Percentiles rank a stretch among this genome's conserved stretches.
Conservation (phyloP, 805 yeast genomes). For the Teunomyces kruisii region DNA sequence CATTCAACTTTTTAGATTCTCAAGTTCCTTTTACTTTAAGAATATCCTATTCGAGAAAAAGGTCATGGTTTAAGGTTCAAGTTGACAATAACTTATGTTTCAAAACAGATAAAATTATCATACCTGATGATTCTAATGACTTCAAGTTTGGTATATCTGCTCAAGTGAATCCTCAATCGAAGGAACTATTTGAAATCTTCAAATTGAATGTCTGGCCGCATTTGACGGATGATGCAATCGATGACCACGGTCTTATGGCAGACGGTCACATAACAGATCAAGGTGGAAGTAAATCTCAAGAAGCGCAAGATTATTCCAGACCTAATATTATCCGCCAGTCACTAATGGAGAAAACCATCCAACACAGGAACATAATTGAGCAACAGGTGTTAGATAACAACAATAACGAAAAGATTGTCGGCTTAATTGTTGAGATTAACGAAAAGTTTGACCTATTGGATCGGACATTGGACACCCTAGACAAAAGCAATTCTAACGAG, state of each 20-base stretch:
- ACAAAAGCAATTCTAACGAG: slow-evolving; percentile 9
- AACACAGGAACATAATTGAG: background rate
- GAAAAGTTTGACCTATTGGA: background rate
- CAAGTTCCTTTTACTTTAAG: slow-evolving; percentile 71
- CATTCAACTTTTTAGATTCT: slow-evolving; percentile 61
- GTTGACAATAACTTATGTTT: slow-evolving; percentile 71
- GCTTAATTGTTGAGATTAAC: background rate
- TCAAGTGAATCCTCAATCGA: slow-evolving; percentile 30
- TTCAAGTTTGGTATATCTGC: slow-evolving; percentile 59
- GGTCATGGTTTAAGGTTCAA: slow-evolving; percentile 58
- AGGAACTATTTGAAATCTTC: slow-evolving; percentile 65
- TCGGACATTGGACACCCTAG: slow-evolving; percentile 3
- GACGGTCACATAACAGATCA: slow-evolving; percentile 32
- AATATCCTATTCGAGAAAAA: slow-evolving; percentile 51
- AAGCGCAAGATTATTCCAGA: background rate
- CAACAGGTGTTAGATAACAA: background rate
- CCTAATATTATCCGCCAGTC: slow-evolving; percentile 32
- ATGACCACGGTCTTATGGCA: slow-evolving; percentile 53
- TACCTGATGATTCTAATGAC: slow-evolving; percentile 37
- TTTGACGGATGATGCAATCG: slow-evolving; percentile 54
- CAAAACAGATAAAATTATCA: slow-evolving; percentile 54
- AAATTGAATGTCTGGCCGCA: slow-evolving; percentile 55
- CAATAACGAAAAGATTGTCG: background rate
- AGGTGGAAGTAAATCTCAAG: slow-evolving; percentile 32
- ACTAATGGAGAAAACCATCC: slow-evolving; percentile 32